These are phyloP conservation scores for Melanogaster broomeanus DNA, from an alignment of 768 basidiomycete genomes.

Conservation along the genomic window DNA sequence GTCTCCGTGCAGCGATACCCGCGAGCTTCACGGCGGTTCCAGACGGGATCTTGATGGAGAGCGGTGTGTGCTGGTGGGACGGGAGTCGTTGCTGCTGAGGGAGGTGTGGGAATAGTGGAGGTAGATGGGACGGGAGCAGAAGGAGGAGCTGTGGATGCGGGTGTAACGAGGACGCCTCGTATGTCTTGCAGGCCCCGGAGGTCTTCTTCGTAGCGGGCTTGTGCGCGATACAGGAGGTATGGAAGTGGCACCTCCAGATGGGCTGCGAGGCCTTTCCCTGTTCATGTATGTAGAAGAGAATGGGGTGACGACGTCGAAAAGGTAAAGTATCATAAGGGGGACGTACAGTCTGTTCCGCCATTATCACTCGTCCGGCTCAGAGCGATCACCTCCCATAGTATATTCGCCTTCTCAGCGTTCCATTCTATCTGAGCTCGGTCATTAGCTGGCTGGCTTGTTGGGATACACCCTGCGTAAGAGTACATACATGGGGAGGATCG, in stretches of 20 bases:
- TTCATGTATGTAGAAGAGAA: background rate
- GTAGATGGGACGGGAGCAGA: conserved; percentile 13
- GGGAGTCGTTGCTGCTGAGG: conserved; percentile 17
- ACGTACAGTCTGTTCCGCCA: conserved; percentile 78
- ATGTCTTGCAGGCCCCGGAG: conserved; percentile 77
- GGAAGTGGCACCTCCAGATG: conserved; percentile 82
- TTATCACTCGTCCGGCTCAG: conserved; percentile 72
- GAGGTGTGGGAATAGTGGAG: conserved; percentile 9
- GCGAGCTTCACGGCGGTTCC: conserved; percentile 5
- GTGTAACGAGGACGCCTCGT: conserved; percentile 54
- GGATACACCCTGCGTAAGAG: background rate
- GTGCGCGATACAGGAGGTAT: conserved; percentile 82
- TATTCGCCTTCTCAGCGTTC: conserved; percentile 80
- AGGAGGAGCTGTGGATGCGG: conserved; percentile 38
- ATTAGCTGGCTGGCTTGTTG: conserved; percentile 9
- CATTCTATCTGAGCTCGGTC: conserved; percentile 67
- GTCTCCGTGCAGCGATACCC: conserved; percentile 19
- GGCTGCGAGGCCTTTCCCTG: conserved; percentile 83
- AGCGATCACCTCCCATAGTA: conserved; percentile 87
- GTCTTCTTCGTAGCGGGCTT: conserved; percentile 84
- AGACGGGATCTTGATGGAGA: conserved; percentile 29
- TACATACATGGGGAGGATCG: conserved; percentile 73
- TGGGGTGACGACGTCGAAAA: background rate
- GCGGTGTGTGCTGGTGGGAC: conserved; percentile 10
- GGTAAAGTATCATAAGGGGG: background rate